Percentiles rank a stretch among this genome's conserved stretches.
Conservation (phyloP, 495 filamentous ascomycete species). For the Podospora didyma region DNA sequence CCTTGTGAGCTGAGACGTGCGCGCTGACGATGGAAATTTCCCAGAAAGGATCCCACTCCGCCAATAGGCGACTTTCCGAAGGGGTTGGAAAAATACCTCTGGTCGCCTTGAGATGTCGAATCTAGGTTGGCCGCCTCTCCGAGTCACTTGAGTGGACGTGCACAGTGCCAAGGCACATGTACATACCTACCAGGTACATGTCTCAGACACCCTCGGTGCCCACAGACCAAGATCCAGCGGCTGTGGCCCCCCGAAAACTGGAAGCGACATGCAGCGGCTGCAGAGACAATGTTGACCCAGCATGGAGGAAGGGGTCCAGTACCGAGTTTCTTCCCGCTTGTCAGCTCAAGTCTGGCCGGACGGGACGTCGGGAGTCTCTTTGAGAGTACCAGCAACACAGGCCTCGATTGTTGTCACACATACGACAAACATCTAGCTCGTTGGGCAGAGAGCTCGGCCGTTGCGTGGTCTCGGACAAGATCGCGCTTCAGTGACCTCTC, state of each 20-base stretch:
- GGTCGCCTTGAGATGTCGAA: too few species aligned
- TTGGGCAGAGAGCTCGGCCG: slow-evolving; percentile 1
- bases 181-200: background rate
- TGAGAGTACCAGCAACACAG: background rate
- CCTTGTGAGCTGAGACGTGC: too few species aligned
- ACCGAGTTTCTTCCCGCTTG: slow-evolving; percentile 8
- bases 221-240: slow-evolving; percentile 3
- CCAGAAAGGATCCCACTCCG: too few species aligned
- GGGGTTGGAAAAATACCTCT: too few species aligned
- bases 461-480: background rate
- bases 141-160: background rate
- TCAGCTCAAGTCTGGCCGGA: background rate
- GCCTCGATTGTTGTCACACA: slow-evolving; percentile 3
- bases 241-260: slow-evolving; percentile 1
- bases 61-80: too few species aligned
- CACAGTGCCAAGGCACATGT: background rate
- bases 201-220: background rate
- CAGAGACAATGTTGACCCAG: slow-evolving; percentile 17
- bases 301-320: slow-evolving; percentile 9
- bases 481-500: slow-evolving; percentile 5
- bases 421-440: background rate
- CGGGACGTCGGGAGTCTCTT: background rate
- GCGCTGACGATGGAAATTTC: too few species aligned
- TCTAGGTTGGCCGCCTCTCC: too few species aligned
- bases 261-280: slow-evolving; percentile 21